Evolutionary conservation across 768 basidiomycete genomes (phyloP).

Genomic region (Kwoniella pini): DNA sequence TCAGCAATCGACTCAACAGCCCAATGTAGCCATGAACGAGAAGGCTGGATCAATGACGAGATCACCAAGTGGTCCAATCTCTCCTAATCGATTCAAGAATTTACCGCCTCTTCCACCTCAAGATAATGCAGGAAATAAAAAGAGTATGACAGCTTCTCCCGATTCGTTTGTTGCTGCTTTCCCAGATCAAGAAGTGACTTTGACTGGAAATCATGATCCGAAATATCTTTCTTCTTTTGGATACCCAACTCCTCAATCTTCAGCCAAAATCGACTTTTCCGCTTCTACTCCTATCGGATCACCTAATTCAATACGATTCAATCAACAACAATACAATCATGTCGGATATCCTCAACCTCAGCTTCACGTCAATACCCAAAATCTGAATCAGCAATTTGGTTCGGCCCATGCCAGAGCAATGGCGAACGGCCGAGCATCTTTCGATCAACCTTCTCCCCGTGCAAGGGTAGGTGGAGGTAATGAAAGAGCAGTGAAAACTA

Average conservation of each 20-base stretch:
- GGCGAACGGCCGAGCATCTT: conserved; percentile 6
- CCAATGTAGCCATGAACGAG: neutral
- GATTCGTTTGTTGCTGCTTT: conserved; percentile 25
- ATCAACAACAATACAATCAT: neutral
- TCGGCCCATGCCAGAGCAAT: conserved; percentile 11
- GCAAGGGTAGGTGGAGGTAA: neutral
- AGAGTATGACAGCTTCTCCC: conserved; percentile 13
- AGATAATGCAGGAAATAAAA: conserved; percentile 11
- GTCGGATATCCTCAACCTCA: conserved; percentile 15
- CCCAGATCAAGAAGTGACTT: conserved; percentile 22
- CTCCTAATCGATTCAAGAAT: conserved; percentile 47
- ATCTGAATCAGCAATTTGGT: neutral
- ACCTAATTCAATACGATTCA: conserved; percentile 5
- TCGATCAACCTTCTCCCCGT: conserved; percentile 16
- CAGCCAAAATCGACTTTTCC: conserved; percentile 4
- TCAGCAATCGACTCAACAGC: conserved; percentile 7
- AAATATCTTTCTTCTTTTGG: conserved; percentile 6
- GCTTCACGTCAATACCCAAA: neutral
- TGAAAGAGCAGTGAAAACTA: conserved; percentile 14
- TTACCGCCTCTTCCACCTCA: conserved; percentile 44
- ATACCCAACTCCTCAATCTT: neutral
- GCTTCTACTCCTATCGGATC: neutral
- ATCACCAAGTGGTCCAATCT: conserved; percentile 19
- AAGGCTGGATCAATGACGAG: conserved; percentile 1
- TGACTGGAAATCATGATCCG: conserved; percentile 13